phyloP scores from a whole-genome alignment of 192 early-diverging fungal species.

The Podila minutissima region DNA sequence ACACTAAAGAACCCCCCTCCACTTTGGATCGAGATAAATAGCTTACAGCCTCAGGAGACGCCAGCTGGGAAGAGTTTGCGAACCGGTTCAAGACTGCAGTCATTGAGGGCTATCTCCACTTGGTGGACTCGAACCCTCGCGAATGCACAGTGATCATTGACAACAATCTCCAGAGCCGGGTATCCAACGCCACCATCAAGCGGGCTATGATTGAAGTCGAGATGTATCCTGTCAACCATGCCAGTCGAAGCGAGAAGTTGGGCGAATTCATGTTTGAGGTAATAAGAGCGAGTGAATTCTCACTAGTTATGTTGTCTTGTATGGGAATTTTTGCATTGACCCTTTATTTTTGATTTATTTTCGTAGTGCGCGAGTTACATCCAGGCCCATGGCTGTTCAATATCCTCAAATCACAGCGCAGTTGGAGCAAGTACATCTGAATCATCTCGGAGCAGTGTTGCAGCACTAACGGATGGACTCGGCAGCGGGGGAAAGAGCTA shows the following conservation, averaged over 20 bases:
- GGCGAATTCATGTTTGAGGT: conserved; percentile 51
- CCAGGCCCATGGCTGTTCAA: conserved; percentile 30
- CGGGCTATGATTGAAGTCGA: conserved; percentile 26
- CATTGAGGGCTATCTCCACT: conserved; percentile 31
- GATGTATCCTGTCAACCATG: conserved; percentile 36
- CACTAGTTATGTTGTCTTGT: background rate
- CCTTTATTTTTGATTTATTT: no score
- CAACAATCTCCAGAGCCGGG: conserved; percentile 33
- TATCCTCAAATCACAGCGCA: background rate
- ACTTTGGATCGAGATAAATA: background rate
- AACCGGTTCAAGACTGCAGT: conserved; percentile 36
- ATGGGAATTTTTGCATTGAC: background rate
- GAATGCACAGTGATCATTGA: conserved; percentile 47
- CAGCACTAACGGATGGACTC: background rate
- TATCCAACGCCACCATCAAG: background rate
- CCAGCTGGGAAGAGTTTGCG: conserved; percentile 36
- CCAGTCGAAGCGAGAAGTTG: conserved; percentile 26
- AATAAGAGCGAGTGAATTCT: background rate
- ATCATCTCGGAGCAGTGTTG: background rate
- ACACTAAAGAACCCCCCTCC: background rate
- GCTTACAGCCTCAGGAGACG: conserved; percentile 23
- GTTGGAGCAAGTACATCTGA: background rate
- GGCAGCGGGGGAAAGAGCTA: conserved; percentile 9
- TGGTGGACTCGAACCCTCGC: conserved; percentile 20
- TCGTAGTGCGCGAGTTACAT: conserved; percentile 33